Evolutionary conservation across 202 grass and related monocot genomes (phyloP).

Genomic region (Panicum virgatum): DNA sequence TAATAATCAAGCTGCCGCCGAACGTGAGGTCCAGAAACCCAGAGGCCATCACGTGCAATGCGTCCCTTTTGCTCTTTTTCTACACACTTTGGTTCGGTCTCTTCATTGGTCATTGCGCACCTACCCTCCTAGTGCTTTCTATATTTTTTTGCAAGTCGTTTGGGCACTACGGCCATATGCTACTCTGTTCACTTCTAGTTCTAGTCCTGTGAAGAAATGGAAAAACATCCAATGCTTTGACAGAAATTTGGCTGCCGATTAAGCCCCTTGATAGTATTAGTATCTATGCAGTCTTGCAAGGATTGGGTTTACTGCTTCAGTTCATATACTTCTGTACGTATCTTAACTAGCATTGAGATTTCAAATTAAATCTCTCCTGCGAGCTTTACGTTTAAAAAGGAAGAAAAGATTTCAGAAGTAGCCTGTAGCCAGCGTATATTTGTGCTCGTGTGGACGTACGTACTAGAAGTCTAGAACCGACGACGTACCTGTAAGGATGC

Average conservation of each 20-base stretch:
- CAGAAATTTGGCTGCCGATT: neutral
- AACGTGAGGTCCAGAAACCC: neutral
- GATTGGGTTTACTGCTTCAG: no score
- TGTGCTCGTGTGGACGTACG: no score
- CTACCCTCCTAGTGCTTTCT: neutral
- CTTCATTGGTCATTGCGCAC: neutral
- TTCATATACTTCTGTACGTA: no score
- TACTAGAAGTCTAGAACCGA: neutral
- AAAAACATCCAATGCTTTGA: neutral
- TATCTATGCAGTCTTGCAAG: no score
- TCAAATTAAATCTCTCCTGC: no score
- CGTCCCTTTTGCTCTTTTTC: neutral
- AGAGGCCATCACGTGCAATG: neutral
- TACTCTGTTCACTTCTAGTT: neutral
- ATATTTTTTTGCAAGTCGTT: neutral
- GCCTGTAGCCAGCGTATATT: no score
- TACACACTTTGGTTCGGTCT: neutral
- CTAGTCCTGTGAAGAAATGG: neutral
- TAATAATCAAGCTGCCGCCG: neutral
- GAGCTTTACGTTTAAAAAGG: no score
- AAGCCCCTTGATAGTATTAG: no score
- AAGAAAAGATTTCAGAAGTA: no score
- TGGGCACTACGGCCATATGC: neutral
- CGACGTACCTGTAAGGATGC: slow-evolving; percentile 13
- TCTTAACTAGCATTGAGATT: neutral